Conservation (phyloP, 768 basidiomycete species). For the Pleurotus djamor region DNA sequence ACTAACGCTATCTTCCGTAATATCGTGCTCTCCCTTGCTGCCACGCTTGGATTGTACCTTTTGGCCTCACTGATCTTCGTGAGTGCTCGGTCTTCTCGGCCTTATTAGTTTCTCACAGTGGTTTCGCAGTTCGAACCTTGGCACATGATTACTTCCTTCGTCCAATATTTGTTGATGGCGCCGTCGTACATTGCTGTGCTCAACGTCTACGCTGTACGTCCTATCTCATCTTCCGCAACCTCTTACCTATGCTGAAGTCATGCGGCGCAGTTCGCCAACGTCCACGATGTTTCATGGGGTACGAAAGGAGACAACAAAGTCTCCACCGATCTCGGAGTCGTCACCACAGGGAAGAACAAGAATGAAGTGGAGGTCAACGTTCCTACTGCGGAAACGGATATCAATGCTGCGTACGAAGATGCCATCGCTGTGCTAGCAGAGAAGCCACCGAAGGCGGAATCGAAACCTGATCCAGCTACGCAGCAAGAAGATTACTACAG, state of each 20-base stretch:
- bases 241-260: not conserved
- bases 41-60: slow-evolving; percentile 90
- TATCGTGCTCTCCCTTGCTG: slow-evolving; percentile 81
- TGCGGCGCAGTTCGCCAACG: slow-evolving; percentile 70
- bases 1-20: slow-evolving; percentile 81
- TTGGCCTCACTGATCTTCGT: slow-evolving; percentile 83
- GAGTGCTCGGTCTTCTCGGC: slow-evolving; percentile 28
- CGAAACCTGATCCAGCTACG: slow-evolving; percentile 58
- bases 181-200: slow-evolving; percentile 94
- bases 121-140: slow-evolving; percentile 81
- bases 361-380: slow-evolving; percentile 86
- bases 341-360: slow-evolving; percentile 61
- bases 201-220: slow-evolving; percentile 80
- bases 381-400: slow-evolving; percentile 86
- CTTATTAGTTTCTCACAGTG: not conserved
- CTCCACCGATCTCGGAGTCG: slow-evolving; percentile 81
- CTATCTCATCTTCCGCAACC: not conserved
- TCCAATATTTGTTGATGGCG: slow-evolving; percentile 91
- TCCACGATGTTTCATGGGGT: slow-evolving; percentile 93
- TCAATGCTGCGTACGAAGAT: slow-evolving; percentile 88
- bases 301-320: slow-evolving; percentile 94
- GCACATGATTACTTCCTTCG: slow-evolving; percentile 97
- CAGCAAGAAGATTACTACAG: slow-evolving; percentile 86
- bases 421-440: slow-evolving; percentile 79
- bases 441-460: slow-evolving; percentile 74